Conservation (phyloP, 1,139 yeast species). For the Spathaspora jeffriesii region DNA sequence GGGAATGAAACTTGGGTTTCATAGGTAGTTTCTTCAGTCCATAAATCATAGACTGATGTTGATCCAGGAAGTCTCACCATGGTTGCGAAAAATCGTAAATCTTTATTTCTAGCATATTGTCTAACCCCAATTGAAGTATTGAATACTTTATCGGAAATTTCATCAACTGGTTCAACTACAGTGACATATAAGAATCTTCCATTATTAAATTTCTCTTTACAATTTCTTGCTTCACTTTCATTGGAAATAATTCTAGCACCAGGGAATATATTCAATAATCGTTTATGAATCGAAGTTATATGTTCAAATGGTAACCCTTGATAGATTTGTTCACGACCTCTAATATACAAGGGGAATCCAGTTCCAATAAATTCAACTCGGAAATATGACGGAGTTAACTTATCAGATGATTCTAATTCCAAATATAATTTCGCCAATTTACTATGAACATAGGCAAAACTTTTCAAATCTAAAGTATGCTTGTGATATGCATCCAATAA, state of each 20-base stretch:
- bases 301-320: conserved; percentile 91
- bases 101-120: conserved; percentile 70
- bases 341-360: conserved; percentile 78
- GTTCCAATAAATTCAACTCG: conserved; percentile 80
- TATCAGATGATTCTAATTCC: conserved; percentile 69
- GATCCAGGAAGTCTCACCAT: conserved; percentile 77
- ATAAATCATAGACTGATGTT: conserved; percentile 69
- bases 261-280: conserved; percentile 74
- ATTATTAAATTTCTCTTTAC: conserved; percentile 46
- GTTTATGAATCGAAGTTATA: conserved; percentile 78
- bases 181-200: conserved; percentile 78
- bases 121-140: conserved; percentile 60
- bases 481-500: conserved; percentile 74
- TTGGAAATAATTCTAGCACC: conserved; percentile 76
- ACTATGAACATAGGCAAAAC: conserved; percentile 72
- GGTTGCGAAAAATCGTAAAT: conserved; percentile 68
- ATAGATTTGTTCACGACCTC: conserved; percentile 77
- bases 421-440: conserved; percentile 69
- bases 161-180: conserved; percentile 70
- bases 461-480: conserved; percentile 73
- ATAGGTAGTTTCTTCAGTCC: conserved; percentile 88
- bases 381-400: conserved; percentile 77
- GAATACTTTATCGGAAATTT: conserved; percentile 48
- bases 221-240: conserved; percentile 60
- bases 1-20: conserved; percentile 82